Base-by-base conservation (phyloP, 202 grass and related monocot species). In the Alloteropsis angusta region DNA sequence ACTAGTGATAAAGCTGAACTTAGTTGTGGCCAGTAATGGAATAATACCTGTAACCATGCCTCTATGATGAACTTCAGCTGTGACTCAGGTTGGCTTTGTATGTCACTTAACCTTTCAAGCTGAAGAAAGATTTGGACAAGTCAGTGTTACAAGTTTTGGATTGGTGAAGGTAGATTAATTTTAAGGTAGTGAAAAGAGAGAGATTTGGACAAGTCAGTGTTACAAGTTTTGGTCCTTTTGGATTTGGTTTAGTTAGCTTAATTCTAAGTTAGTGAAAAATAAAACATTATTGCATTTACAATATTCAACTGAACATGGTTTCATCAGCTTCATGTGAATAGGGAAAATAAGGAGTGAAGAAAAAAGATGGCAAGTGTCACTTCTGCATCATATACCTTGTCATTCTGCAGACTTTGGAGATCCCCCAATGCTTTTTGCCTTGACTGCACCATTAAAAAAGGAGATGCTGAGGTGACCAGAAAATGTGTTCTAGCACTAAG, bases 51-150 rank as follows among this genome's bases (percentile, higher is more conserved):
- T 73, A 98, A 76, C 96, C 96, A 98, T 77, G 96, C 92, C 78
- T 98, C 96, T 69, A 85, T 91, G 72, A 98, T 98, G 86, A 98
- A 98, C 84, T 98, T 95, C 50, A 98, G 89, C 68, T 98, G 96
- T 52, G 96, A 98, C 78, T 98, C 96, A 62, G 96, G 96, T 79
- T 98, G 96, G 48, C 92, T 98, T 87, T 98, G 96, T 84, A 78
- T 89, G 72, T 95, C 96, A 53, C 96, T 98, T 76, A 98, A 83
- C 79, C 86, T 95, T 85, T 98, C 96, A 88, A 98, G 96, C 96
- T 98, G 85, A 60, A 65, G 22, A 83, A 87, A 77, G 61, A 76
- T 59, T 57, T 79, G 44, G 11, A n/a, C 9, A 67, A 63, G 6
- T 83, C 15, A 10, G 16, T 72, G 54, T 88, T 28, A 47, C 26